A percentile compares a stretch with the other conserved stretches of the same genome.
Conservation (phyloP, 2,329 filamentous ascomycete species). For the Fonsecaea pedrosoi region DNA sequence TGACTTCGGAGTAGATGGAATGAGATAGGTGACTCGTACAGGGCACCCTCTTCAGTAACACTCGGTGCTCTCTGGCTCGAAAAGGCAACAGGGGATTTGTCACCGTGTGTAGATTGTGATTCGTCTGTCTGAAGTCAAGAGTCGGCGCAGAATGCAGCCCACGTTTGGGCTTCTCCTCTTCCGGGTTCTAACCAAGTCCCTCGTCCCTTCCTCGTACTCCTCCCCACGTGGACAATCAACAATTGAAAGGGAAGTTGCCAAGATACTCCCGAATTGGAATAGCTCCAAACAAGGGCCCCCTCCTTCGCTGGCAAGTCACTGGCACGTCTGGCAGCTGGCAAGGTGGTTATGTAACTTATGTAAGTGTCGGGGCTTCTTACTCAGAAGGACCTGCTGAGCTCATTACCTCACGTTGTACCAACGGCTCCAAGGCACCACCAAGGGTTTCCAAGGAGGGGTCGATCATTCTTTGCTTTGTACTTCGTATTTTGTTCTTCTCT, state of each 20-base stretch:
- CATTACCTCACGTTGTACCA: slow-evolving; percentile 7
- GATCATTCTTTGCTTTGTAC: background rate
- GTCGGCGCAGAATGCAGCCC: background rate
- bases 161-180: background rate
- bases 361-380: slow-evolving; percentile 18
- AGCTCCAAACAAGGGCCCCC: background rate
- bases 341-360: slow-evolving; percentile 19
- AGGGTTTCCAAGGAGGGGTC: background rate
- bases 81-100: background rate
- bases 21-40: no score
- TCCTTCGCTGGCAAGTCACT: background rate
- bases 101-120: background rate
- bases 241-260: slow-evolving; percentile 6
- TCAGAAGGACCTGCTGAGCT: slow-evolving; percentile 20
- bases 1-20: no score
- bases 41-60: background rate
- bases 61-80: background rate
- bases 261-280: background rate
- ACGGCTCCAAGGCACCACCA: no score
- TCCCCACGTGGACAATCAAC: slow-evolving; percentile 4
- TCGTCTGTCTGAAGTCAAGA: background rate
- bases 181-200: background rate
- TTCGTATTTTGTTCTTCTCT: no score
- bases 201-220: background rate
- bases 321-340: background rate